Percentiles rank a stretch among this genome's conserved stretches.
Conservation (phyloP, 225 moss, liverwort and hornwort genomes). For the Marchantia paleacea region DNA sequence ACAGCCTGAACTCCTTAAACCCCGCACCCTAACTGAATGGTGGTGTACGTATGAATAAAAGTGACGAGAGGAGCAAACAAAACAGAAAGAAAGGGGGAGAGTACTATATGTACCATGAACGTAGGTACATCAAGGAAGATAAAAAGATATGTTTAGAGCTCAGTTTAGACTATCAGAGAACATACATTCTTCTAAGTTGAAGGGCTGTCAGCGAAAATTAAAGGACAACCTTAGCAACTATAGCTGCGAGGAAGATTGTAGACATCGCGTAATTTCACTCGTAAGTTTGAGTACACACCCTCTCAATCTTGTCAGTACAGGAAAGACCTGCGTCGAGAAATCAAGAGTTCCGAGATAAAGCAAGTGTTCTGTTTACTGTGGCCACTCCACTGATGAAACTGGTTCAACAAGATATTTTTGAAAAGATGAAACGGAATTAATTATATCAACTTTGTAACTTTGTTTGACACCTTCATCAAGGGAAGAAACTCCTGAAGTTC, state of each 20-base stretch:
- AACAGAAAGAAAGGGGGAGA: too few relatives aligned
- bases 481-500: neutral
- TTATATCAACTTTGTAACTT: too few relatives aligned
- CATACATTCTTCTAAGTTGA: neutral
- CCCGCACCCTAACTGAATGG: too few relatives aligned
- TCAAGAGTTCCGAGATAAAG: slow-evolving; percentile 16
- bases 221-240: neutral
- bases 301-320: slow-evolving; percentile 16
- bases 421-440: neutral
- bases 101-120: too few relatives aligned
- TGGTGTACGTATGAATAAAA: too few relatives aligned
- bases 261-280: neutral
- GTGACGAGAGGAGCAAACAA: too few relatives aligned
- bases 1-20: too few relatives aligned
- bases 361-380: slow-evolving; percentile 17
- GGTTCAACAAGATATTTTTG: neutral
- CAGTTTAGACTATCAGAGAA: too few relatives aligned
- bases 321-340: slow-evolving; percentile 23
- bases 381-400: slow-evolving; percentile 11
- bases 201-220: too few relatives aligned
- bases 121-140: too few relatives aligned
- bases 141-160: neutral
- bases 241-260: too few relatives aligned
- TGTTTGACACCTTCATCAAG: neutral
- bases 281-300: slow-evolving; percentile 6